A percentile compares a stretch with the other conserved stretches of the same genome.
These are phyloP conservation scores for Lichtheimia hyalospora DNA, from an alignment of 371 early-diverging fungal genomes.

Conservation along the genomic window DNA sequence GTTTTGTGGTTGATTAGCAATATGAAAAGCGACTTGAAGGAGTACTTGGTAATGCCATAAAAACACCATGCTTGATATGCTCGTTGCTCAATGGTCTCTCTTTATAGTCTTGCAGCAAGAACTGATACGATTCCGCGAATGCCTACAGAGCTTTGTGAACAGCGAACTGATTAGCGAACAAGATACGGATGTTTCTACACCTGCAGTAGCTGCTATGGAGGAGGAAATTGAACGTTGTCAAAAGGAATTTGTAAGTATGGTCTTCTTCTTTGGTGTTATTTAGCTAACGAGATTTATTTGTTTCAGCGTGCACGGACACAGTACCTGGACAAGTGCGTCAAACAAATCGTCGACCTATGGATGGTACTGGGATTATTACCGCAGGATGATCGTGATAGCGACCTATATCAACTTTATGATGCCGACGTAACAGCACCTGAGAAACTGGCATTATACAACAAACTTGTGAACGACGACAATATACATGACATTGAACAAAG, in stretches of 20 bases:
- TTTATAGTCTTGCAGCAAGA: constrained; percentile 12
- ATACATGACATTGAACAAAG: constrained; percentile 14
- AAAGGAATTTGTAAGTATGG: constrained; percentile 31
- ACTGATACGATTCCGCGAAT: constrained; percentile 2
- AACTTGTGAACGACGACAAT: constrained; percentile 17
- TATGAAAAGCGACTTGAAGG: constrained; percentile 18
- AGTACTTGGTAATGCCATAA: constrained; percentile 14
- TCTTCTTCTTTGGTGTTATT: neutral
- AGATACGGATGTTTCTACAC: constrained; percentile 39
- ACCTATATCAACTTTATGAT: constrained; percentile 14
- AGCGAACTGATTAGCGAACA: constrained; percentile 18
- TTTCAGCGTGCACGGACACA: constrained; percentile 11
- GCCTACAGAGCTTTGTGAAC: constrained; percentile 27
- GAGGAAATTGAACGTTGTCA: constrained; percentile 40
- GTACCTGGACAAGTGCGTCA: constrained; percentile 13
- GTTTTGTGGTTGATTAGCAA: constrained; percentile 8
- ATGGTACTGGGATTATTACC: constrained; percentile 19
- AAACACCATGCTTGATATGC: neutral
- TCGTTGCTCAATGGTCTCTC: neutral
- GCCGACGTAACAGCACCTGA: constrained; percentile 12
- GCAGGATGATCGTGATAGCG: constrained; percentile 17
- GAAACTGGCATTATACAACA: constrained; percentile 16
- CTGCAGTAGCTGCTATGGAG: constrained; percentile 33
- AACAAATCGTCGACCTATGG: constrained; percentile 14
- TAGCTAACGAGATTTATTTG: neutral